These are phyloP conservation scores for Poa annua DNA, from an alignment of 176 grass and related monocot genomes.

Conservation along the genomic window DNA sequence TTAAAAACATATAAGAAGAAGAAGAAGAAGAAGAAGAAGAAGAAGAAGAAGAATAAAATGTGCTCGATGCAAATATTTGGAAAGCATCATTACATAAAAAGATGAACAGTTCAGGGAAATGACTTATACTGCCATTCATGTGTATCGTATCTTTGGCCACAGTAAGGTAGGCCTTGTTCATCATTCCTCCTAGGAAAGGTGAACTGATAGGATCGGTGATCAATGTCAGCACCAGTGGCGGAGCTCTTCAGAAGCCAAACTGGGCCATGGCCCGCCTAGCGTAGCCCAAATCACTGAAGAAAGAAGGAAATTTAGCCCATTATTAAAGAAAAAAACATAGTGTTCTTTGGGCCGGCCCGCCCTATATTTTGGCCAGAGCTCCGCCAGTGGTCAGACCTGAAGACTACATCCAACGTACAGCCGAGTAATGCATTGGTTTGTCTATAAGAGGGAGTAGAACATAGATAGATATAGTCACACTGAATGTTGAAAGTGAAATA, in stretches of 20 bases:
- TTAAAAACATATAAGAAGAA: too few species aligned
- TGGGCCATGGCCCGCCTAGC: too few species aligned
- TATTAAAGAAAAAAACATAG: too few species aligned
- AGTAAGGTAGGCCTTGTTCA: neutral
- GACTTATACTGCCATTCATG: neutral
- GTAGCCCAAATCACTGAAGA: too few species aligned
- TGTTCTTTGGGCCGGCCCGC: too few species aligned
- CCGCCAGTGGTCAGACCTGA: too few species aligned
- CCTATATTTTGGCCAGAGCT: too few species aligned
- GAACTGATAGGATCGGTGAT: constrained; percentile 1
- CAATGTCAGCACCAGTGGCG: neutral
- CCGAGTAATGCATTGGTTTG: neutral
- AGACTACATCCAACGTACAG: neutral
- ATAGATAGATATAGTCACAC: too few species aligned
- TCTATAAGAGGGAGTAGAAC: too few species aligned
- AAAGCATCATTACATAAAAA: neutral
- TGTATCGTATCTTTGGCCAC: neutral
- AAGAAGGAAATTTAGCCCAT: too few species aligned
- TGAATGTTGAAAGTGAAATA: neutral
- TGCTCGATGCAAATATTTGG: neutral
- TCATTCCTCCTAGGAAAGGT: neutral
- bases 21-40: neutral
- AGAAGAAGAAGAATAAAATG: neutral
- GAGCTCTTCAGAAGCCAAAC: too few species aligned
- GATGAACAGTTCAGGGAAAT: neutral